Base-by-base conservation (phyloP, 1,139 yeast genomes). In the Lodderomyces elongisporus region DNA sequence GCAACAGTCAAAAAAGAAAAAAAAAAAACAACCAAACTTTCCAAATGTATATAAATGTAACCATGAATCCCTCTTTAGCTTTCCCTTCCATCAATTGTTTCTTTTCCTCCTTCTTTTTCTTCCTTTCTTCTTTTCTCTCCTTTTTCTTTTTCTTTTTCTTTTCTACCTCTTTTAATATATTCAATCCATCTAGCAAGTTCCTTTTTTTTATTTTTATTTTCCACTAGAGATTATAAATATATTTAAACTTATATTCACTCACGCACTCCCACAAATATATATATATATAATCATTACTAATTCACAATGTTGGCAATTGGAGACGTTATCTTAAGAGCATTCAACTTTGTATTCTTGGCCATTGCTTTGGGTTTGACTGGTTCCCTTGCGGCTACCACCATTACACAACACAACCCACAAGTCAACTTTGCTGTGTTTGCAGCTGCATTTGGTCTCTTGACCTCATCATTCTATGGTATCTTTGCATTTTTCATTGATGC, bases 361-460 rank as follows among this genome's bases (percentile, higher is more conserved):
- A 74, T 88, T 54, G 76, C 80, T 39, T 76, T 91, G 46, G 97
- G 95, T 56, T 70, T 91, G 52, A 76, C 91, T 43, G 95, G 87
- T 44, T 80, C 93, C 10, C 72, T 88, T 48, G 87, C 93, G 40
- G 85, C 85, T 36, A 73, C 81, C 42, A 77, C 81, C 43, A 54
- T 61, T 36, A 43, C 42, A 41, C 70, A 67, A 48, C 57, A 60
- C 50, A 82, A 79, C 60, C 82, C 95, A 34, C 93, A 91, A 62
- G 91, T 91, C 46, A 87, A 87, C 70, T 88, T 83, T 61, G 85
- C 72, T 44, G 77, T 89, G 38, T 91, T 91, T 56, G 78, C 96
- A 28, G 79, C 93, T 30, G 88, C 91, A 22, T 91, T 84, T 62
- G 95, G 84, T 47, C 49, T 91, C 27, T 71, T 87, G 42, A 79